Base-by-base conservation (phyloP, 176 grass and related monocot species). In the Saccharum officinarum region DNA sequence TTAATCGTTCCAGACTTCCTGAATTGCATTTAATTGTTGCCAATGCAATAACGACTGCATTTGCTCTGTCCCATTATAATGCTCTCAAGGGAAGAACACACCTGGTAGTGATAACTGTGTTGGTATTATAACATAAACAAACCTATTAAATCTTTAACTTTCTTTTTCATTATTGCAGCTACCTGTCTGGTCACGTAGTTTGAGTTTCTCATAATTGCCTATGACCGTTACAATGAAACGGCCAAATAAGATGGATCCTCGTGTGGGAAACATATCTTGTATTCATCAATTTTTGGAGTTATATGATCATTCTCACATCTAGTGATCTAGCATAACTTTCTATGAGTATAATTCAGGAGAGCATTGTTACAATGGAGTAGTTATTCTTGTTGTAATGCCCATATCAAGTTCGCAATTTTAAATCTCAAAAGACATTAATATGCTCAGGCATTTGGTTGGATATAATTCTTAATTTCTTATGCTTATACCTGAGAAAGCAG, bases 401-500 rank as follows among this genome's bases (percentile, higher is more conserved):
- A 28, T 76, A 15, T 33, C 30, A 6, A 38, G 25, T 87, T 61
- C 8, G 18, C 44, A 28, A 54, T 38, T 82, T 41, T 26, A 60
- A 42, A 6, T 69, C 5, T 12, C 47, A 71, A 41, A 82, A 41
- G 10, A 6, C 69, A 78, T 88, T 55, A 34, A n/a, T 57, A 42
- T 80, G 3, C 44, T 11, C 5, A 15, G 45, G 50, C 46, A 73
- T 85, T 87, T 25, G 44, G 3, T 36, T 87, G 33, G 13, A n/a
- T 66, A 59, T 75, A 44, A 73, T 78, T 63, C 36, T 70, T 36
- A 44, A 37, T 67, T 78, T 63, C 36, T 70, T 37, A 44, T 76
- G 28, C 73, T 30, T 70, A 71, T 52, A 57, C 39, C 37, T 16
- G 22, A 71, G 28, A 65, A 92, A 82, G 73, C 67, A 69, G 20